Evolutionary conservation across 352 stramenopile species (phyloP).

Genomic region (Phytophthora fragariae): DNA sequence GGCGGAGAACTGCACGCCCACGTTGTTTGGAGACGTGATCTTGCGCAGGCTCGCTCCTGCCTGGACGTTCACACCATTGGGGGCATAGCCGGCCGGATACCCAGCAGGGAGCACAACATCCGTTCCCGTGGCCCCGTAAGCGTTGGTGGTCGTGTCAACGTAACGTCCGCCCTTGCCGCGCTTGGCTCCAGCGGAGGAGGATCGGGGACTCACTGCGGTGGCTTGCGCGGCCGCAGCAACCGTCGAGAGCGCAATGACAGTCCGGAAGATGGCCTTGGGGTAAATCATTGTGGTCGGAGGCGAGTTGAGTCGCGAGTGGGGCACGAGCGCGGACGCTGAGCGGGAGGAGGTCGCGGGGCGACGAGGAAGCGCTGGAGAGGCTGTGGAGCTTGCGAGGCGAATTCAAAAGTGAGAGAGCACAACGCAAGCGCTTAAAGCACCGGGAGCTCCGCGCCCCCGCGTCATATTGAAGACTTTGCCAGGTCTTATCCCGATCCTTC

Average conservation of each 20-base stretch:
- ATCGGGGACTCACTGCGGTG: slow-evolving; percentile 36
- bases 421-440: slow-evolving; percentile 6
- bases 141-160: slow-evolving; percentile 42
- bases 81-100: slow-evolving; percentile 53
- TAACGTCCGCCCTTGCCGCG: slow-evolving; percentile 33
- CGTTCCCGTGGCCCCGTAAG: slow-evolving; percentile 26
- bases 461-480: slow-evolving; percentile 30
- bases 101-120: neutral
- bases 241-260: slow-evolving; percentile 64
- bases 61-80: slow-evolving; percentile 39
- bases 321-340: slow-evolving; percentile 34
- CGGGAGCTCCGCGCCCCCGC: slow-evolving; percentile 10
- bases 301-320: slow-evolving; percentile 22
- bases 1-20: slow-evolving; percentile 48
- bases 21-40: slow-evolving; percentile 45
- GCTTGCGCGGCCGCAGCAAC: slow-evolving; percentile 48
- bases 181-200: slow-evolving; percentile 23
- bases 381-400: slow-evolving; percentile 36
- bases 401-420: slow-evolving; percentile 36
- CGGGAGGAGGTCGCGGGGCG: slow-evolving; percentile 18
- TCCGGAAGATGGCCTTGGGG: slow-evolving; percentile 61
- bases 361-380: slow-evolving; percentile 23
- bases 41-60: slow-evolving; percentile 38
- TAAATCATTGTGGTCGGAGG: slow-evolving; percentile 59
- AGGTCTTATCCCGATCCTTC: slow-evolving; percentile 27